Base-by-base conservation (phyloP, 2,329 filamentous ascomycete genomes). In the Ophiocordyceps camponoti-floridani region DNA sequence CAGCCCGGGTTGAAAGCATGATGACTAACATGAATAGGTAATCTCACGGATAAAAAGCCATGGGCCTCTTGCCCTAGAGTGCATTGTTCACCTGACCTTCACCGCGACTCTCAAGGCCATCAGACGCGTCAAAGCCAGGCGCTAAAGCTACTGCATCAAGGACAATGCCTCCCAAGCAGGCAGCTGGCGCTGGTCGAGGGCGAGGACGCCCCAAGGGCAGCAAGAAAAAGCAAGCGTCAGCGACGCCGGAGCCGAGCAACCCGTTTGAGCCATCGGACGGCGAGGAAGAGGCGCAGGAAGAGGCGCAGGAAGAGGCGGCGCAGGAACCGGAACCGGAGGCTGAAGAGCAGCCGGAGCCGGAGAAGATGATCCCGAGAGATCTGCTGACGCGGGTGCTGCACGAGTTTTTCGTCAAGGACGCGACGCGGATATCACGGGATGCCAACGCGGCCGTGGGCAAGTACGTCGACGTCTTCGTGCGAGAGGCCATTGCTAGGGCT, bases 381-480 rank as follows among this genome's bases (percentile, higher is more conserved):
- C 68, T 96, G 1, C 63, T 95, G 38, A 82, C 83, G 10, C 74
- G 78, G 33, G 65, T 95, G 4, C 67, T 95, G 31, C 81, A 93
- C 57, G 77, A 88, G 53, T 77, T 83, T 57, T 94, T 95, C 56
- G 69, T 81, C 52, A 70, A 73, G 48, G 73, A 82, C 43, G 72
- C 73, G 46, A 88, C 82, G 23, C 72, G 81, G 51, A 78, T 94
- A 50, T 79, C 79, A 8, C 79, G 76, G 53, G 83, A 87, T 55
- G 86, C 86, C 4, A 84, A 88, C 58, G 71, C 67, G 7, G 75
- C 87, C 1, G 73, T 88, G 47, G 82, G 78, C 13, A 86, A 82
- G 63, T 96, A 96, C 58, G 73, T 95, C 61, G 86, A 95, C 61
- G 76, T 89, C 0, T 96, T 95, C 63, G 82, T 94, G 44, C 73